Evolutionary conservation across 306 rosid species (phyloP), one percentile per base, ranked within the genome.

Genomic region (Malus asiatica): DNA sequence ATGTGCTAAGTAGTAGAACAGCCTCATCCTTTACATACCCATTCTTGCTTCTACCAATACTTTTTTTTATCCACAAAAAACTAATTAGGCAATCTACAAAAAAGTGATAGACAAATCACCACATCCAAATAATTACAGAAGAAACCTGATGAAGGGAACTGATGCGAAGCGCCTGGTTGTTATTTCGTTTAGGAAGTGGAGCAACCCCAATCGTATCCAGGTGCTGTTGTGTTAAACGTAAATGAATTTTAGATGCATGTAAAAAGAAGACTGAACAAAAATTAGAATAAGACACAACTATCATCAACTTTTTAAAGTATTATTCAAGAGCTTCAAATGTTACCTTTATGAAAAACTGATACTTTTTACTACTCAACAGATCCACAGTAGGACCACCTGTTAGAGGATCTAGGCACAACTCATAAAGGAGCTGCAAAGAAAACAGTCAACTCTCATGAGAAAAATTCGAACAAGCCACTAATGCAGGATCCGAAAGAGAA

Each of bases 61-160:
- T 1, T 4, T 4, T 4, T 60, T 23, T 60, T 57, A 23, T 25
- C 63, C 27, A 15, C 32, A 61, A 25, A 33, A 61, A 60, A 61
- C 29, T 27, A 62, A 62, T 6, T 27, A 62, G 61, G 66, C 48
- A 19, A 70, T 32, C 44, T 62, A 30, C 52, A 42, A 29, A 18
- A 32, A 40, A 38, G 51, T 20, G 13, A 46, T 22, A 45, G 25
- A 15, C 3, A 9, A 42, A 71, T 8, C 27, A 33, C 25, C 35
- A 57, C 52, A 80, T 27, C 22, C 22, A 60, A 79, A 72, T 44
- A 46, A 61, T 14, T 60, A 23, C 70, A 77, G 45, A 52, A 76
- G 52, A 80, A 71, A 95, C 98, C 98, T 92, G 96, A 86, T 95
- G 98, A 85, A 95, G 98, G 55, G 97, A 92, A 81, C 97, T 92